Conservation (phyloP, 352 stramenopile species). For the Aphanomyces cochlioides region DNA sequence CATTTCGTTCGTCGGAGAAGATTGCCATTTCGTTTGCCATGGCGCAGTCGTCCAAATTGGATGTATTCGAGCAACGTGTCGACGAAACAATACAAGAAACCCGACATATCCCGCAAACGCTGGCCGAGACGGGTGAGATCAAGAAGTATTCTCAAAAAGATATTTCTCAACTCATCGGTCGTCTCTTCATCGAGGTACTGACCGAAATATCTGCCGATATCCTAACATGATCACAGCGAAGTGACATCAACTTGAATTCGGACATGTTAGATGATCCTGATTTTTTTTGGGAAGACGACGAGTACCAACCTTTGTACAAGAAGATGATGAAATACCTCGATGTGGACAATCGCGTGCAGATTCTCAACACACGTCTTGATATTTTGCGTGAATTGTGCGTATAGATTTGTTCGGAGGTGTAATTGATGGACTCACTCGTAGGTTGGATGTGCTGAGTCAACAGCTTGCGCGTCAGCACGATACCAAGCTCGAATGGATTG, state of each 20-base stretch:
- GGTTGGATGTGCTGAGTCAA: constrained; percentile 88
- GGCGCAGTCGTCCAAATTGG: constrained; percentile 90
- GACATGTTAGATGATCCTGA: constrained; percentile 93
- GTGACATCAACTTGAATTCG: constrained; percentile 91
- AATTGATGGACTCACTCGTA: constrained; percentile 32
- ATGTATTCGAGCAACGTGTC: constrained; percentile 89
- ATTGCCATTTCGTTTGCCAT: constrained; percentile 91
- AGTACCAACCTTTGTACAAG: constrained; percentile 90
- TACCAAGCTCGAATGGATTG: constrained; percentile 90
- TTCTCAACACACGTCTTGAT: constrained; percentile 92
- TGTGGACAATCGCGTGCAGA: constrained; percentile 87
- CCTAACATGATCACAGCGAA: constrained; percentile 16
- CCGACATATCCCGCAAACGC: constrained; percentile 85
- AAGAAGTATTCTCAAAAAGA: constrained; percentile 81
- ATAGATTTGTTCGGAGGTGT: not conserved
- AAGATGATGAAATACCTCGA: constrained; percentile 91
- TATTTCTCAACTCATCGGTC: constrained; percentile 89
- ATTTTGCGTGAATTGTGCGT: constrained; percentile 89
- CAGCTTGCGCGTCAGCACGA: constrained; percentile 88
- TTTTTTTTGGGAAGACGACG: constrained; percentile 93
- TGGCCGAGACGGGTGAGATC: constrained; percentile 86
- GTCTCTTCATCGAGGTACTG: constrained; percentile 81
- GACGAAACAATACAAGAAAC: constrained; percentile 85
- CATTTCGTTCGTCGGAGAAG: constrained; percentile 80
- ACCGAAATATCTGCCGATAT: not conserved